Base-by-base conservation (phyloP, 768 basidiomycete genomes). In the Tylopilus sp. region DNA sequence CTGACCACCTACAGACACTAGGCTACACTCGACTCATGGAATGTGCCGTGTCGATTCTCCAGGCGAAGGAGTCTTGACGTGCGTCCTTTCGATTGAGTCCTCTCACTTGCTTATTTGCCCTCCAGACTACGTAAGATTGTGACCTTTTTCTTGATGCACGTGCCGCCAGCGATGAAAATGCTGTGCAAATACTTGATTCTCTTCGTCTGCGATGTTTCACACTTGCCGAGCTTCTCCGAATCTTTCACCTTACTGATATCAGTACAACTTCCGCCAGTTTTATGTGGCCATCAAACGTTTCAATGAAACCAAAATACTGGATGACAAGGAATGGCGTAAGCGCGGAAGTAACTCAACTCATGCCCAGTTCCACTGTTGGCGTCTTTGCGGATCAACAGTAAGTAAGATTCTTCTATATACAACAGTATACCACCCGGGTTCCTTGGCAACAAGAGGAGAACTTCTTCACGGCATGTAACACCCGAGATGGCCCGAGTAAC, bases 271-370 rank as follows among this genome's bases (percentile, higher is more conserved):
- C 23, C 7, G 44, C 17, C 38, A 36, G 26, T 10, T 86, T 90
- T 58, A 50, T 65, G n/a, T 92, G 88, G 87, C 88, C 88, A 4
- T 57, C 65, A 7, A 64, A 64, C 2, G 67, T 88, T 10, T 82
- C 86, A 3, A 76, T 62, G 1, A 90, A 87, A 67, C 80, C 85
- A 10, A 84, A 82, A 62, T 91, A 91, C 57, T 77, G 81, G 42
- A 71, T 91, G 25, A 84, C 91, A 48, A 90, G 90, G 17, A 92
- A 91, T 65, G 90, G 88, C 50, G 82, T 91, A 8, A 91, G 91
- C 65, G 86, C 91, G 7, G 72, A 73, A 50, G 88, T 91, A 39
- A 52, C 64, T 28, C 41, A 6, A 30, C 43, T 20, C 26, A 13
- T 20, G 11, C 13, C 10, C n/a, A 70, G 73, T 52, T 71, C 90